Base-by-base conservation (phyloP, 257 asterid genomes). In the Anisodus acutangulus region DNA sequence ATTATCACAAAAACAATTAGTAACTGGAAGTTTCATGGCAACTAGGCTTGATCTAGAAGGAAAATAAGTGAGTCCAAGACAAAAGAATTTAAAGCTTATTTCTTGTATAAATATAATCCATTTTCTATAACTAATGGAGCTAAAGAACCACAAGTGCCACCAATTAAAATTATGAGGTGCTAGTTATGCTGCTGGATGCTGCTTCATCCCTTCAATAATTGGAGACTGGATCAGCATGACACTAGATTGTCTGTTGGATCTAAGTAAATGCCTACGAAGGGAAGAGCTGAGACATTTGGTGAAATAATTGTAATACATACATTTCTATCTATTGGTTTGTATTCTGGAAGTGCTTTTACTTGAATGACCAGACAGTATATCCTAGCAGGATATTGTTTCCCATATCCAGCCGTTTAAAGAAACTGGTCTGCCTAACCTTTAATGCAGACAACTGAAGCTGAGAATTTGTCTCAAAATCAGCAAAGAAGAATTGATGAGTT, bases 371-470 rank as follows among this genome's bases (percentile, higher is more conserved):
- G 39, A 26, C 26, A 81, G 84, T 6, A 67, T 58, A 53, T 17
- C 35, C 31, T 43, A 47, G 71, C 72, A 81, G 78, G 62, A 19
- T 26, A 79, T 47, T 82, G 37, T 15, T 49, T 22, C 11, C 31
- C 15, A 13, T 26, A 43, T n/a, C 60, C 41, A 64, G 12, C 64
- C 13, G 81, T 76, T 53, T 51, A 51, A 74, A 51, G 26, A 41
- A 69, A 69, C 26, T 51, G 26, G 41, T 26, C 43, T 76, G 13
- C 37, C 64, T 76, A 26, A 35, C 19, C 39, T 71, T 83, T 43
- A 82, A 47, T 87, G 51, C 93, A 94, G 98, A 86, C 84, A 47
- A 82, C 83, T 41, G 93, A 89, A 86, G 92, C 91, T n/a, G 94
- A 90, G 87, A 72, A 71, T 26, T 35, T 83, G 35, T 87, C 86